These are phyloP conservation scores for Plectosphaerella cucumerina DNA, from an alignment of 2,329 filamentous ascomycete species.

Conservation along the genomic window DNA sequence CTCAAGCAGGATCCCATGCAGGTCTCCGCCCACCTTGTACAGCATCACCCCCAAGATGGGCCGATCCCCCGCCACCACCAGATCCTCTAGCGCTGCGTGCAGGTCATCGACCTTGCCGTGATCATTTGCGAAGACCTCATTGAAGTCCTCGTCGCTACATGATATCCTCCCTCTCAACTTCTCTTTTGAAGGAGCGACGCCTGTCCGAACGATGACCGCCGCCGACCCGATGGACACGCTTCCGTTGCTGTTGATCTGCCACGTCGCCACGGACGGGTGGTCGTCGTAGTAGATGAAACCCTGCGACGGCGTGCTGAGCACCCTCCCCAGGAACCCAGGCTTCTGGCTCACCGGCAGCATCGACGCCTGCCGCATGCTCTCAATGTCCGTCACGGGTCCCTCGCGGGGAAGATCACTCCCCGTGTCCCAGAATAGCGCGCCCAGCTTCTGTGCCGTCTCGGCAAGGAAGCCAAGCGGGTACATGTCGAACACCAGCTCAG, in stretches of 20 bases:
- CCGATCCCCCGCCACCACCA: not conserved
- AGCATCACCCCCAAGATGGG: not conserved
- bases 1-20: not conserved
- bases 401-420: not conserved
- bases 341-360: not conserved
- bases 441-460: not conserved
- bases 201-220: not conserved
- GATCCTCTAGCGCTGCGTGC: not conserved
- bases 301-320: not conserved
- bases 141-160: not conserved
- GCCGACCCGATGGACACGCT: not conserved
- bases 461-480: not conserved
- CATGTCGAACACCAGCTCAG: not conserved
- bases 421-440: not conserved
- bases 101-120: not conserved
- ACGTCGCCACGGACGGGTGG: not conserved
- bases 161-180: not conserved
- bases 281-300: not conserved
- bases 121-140: not conserved
- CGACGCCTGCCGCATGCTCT: not conserved
- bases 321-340: not conserved
- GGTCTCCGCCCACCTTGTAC: not conserved
- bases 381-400: not conserved
- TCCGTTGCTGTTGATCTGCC: not conserved
- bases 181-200: not conserved